Percentiles rank a stretch among this genome's conserved stretches.
These are phyloP conservation scores for Dactylellina drechsleri DNA, from an alignment of 2,329 filamentous ascomycete genomes.

Conservation along the genomic window DNA sequence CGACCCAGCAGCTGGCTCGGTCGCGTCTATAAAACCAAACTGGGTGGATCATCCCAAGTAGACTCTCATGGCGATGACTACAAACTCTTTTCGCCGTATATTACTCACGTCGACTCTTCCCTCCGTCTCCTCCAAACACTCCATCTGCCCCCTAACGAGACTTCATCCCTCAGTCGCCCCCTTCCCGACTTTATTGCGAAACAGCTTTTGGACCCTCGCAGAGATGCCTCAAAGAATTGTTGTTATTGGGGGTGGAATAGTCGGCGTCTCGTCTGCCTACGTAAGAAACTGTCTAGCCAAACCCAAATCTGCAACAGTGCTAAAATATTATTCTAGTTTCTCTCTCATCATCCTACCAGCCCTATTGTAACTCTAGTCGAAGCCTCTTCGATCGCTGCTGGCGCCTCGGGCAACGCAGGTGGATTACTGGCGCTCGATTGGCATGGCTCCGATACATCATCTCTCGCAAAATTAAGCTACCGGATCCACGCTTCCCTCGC, in stretches of 20 bases:
- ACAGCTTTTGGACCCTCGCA: not conserved
- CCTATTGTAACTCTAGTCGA: slow-evolving; percentile 88
- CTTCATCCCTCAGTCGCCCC: too few species aligned
- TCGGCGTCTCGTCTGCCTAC: slow-evolving; percentile 51
- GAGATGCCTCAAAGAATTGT: slow-evolving; percentile 40
- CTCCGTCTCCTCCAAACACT: not conserved
- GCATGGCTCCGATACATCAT: slow-evolving; percentile 43
- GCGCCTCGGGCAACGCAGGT: slow-evolving; percentile 92
- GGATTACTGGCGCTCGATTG: slow-evolving; percentile 75
- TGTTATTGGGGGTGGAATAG: slow-evolving; percentile 47
- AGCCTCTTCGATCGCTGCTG: slow-evolving; percentile 84
- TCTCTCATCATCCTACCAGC: slow-evolving; percentile 76
- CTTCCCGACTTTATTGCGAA: not conserved
- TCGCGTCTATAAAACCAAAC: too few species aligned
- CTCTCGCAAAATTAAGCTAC: slow-evolving; percentile 87
- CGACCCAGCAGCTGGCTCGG: too few species aligned
- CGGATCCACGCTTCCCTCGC: slow-evolving; percentile 83
- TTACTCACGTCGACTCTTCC: not conserved
- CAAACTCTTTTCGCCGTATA: not conserved
- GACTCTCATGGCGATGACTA: too few species aligned
- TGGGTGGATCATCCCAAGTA: too few species aligned
- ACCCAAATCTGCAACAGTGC: slow-evolving; percentile 1
- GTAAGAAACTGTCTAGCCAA: slow-evolving; percentile 12
- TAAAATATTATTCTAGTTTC: slow-evolving; percentile 59
- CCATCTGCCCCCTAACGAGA: not conserved